A percentile compares a stretch with the other conserved stretches of the same genome.
Conservation (phyloP, 176 grass and related monocot genomes). For the Cenchrus americanus region DNA sequence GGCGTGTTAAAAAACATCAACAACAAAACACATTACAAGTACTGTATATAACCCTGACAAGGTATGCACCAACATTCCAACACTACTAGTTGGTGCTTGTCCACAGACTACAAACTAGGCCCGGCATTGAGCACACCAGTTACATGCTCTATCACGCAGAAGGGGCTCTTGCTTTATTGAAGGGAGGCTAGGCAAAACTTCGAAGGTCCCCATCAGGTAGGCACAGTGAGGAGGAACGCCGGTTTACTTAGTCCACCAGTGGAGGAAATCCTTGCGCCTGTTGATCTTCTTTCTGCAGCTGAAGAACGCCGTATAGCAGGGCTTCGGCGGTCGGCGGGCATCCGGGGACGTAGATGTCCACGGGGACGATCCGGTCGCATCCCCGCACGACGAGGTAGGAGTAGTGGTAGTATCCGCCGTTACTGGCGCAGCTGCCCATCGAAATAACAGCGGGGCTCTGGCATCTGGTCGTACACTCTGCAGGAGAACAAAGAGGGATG, state of each 20-base stretch:
- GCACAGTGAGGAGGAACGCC: too few species aligned
- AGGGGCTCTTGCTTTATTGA: too few species aligned
- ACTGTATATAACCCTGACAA: too few species aligned
- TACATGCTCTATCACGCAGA: too few species aligned
- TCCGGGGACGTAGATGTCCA: constrained; percentile 93
- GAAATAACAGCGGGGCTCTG: constrained; percentile 94
- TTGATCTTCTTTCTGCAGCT: constrained; percentile 98
- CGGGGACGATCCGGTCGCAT: constrained; percentile 89
- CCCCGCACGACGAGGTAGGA: constrained; percentile 94
- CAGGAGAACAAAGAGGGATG: neutral
- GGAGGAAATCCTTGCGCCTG: constrained; percentile 95
- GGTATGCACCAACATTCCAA: too few species aligned
- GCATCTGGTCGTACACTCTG: constrained; percentile 98
- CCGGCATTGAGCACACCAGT: too few species aligned
- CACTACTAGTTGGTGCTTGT: too few species aligned
- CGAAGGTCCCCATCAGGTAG: too few species aligned
- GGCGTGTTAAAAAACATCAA: too few species aligned
- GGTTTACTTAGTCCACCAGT: constrained; percentile 93
- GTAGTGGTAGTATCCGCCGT: constrained; percentile 96
- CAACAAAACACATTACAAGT: too few species aligned
- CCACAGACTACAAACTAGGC: too few species aligned
- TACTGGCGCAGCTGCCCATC: constrained; percentile 95
- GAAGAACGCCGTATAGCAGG: constrained; percentile 87
- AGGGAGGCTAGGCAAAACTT: too few species aligned
- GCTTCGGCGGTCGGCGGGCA: constrained; percentile 95